Conservation (phyloP, 352 stramenopile genomes). For the Plasmopara halstedii region DNA sequence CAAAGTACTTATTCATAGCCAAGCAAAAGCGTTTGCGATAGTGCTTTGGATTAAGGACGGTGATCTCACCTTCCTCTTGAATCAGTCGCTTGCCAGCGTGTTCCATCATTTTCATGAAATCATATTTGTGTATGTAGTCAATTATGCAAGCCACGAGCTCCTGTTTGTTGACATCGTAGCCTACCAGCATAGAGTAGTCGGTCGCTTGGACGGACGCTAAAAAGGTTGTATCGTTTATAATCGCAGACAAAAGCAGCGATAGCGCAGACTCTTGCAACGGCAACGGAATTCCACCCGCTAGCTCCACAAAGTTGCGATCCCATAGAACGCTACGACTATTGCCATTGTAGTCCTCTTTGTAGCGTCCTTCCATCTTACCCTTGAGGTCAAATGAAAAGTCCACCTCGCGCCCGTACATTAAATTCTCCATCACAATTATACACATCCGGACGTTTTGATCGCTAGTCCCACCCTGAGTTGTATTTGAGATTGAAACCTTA, state of each 20-base stretch:
- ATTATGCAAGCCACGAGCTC: constrained; percentile 85
- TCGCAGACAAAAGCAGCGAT: constrained; percentile 70
- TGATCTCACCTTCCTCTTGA: constrained; percentile 86
- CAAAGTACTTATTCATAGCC: constrained; percentile 87
- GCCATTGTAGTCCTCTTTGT: constrained; percentile 31
- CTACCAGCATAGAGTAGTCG: constrained; percentile 85
- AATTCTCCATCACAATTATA: constrained; percentile 85
- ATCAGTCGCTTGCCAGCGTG: constrained; percentile 83
- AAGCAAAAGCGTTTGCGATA: constrained; percentile 81
- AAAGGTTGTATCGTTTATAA: constrained; percentile 82
- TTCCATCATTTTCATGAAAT: constrained; percentile 88
- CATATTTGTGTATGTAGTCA: constrained; percentile 88
- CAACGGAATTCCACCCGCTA: constrained; percentile 72
- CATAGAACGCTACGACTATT: constrained; percentile 52
- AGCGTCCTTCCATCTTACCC: constrained; percentile 83
- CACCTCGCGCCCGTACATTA: constrained; percentile 80
- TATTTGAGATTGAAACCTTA: constrained; percentile 70
- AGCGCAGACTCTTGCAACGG: constrained; percentile 78
- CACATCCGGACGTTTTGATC: constrained; percentile 75
- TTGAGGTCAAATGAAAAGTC: constrained; percentile 86
- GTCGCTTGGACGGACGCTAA: constrained; percentile 78
- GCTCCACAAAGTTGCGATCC: constrained; percentile 85
- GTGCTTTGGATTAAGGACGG: constrained; percentile 79
- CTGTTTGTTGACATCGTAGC: constrained; percentile 81
- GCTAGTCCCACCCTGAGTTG: constrained; percentile 33